Conservation (phyloP, 2,329 filamentous ascomycete species). For the Diaporthe sp. region DNA sequence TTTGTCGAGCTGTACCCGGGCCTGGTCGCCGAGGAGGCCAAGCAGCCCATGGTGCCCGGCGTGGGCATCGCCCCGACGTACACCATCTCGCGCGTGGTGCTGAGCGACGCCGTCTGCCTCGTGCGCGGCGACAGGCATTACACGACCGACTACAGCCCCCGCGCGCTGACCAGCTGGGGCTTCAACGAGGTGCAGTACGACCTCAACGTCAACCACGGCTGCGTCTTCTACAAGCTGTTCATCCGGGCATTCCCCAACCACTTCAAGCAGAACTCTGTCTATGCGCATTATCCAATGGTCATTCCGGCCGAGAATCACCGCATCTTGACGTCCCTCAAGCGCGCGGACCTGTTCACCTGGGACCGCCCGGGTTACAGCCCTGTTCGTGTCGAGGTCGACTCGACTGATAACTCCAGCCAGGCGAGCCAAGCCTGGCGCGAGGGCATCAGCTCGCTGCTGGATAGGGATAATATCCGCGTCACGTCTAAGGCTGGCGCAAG, state of each 20-base stretch:
- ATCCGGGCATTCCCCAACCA: slow-evolving; percentile 84
- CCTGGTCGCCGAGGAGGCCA: slow-evolving; percentile 81
- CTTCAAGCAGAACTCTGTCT: slow-evolving; percentile 83
- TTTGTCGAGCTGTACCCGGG: slow-evolving; percentile 86
- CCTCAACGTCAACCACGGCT: slow-evolving; percentile 80
- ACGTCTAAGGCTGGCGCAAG: slow-evolving; percentile 56
- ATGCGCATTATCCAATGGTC: slow-evolving; percentile 82
- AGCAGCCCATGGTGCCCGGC: slow-evolving; percentile 79
- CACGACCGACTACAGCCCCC: slow-evolving; percentile 81
- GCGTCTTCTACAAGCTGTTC: slow-evolving; percentile 88
- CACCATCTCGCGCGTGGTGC: slow-evolving; percentile 81
- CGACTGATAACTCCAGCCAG: slow-evolving; percentile 70
- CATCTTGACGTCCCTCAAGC: slow-evolving; percentile 77
- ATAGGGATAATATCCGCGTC: slow-evolving; percentile 64
- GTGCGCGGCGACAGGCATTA: slow-evolving; percentile 85
- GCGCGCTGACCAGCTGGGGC: slow-evolving; percentile 86
- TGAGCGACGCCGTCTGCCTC: slow-evolving; percentile 84
- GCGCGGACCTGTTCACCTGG: slow-evolving; percentile 78
- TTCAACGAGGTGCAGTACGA: slow-evolving; percentile 82
- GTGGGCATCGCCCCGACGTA: slow-evolving; percentile 82
- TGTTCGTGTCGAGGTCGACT: slow-evolving; percentile 68
- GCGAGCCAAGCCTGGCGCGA: slow-evolving; percentile 78
- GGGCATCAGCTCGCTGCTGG: slow-evolving; percentile 74
- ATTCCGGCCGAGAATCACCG: slow-evolving; percentile 79
- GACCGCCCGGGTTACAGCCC: slow-evolving; percentile 68